Percentiles rank a stretch among this genome's conserved stretches.
Conservation (phyloP, 441 rosid genomes). For the Adansonia madagascariensis region DNA sequence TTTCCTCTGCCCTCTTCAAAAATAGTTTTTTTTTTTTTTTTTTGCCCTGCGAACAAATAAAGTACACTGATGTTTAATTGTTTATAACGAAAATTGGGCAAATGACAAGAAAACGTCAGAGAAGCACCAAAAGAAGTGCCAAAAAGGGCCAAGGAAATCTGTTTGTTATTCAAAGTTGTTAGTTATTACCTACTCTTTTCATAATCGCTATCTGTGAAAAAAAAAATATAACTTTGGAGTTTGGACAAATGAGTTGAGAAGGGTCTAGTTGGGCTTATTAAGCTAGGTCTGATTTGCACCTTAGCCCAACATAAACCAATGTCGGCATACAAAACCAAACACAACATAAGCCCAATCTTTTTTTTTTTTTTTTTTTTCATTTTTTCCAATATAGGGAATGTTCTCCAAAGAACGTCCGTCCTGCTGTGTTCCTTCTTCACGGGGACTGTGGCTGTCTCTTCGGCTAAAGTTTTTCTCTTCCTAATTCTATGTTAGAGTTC, state of each 20-base stretch:
- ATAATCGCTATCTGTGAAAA: neutral
- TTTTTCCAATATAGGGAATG: neutral
- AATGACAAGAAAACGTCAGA: no score
- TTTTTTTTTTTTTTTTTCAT: neutral
- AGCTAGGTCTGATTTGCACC: neutral
- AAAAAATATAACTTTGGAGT: neutral
- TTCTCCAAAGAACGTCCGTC: neutral
- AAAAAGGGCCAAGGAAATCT: no score
- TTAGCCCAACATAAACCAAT: neutral
- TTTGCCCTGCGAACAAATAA: no score
- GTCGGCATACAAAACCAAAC: conserved; percentile 4
- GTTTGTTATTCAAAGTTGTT: conserved; percentile 2
- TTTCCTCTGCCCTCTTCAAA: no score
- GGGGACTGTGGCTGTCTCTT: neutral
- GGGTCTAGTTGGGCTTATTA: neutral
- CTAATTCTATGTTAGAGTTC: conserved; percentile 21
- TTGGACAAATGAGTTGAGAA: neutral
- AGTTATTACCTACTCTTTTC: neutral
- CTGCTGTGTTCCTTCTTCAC: neutral
- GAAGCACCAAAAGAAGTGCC: no score
- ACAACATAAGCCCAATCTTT: neutral
- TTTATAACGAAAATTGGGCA: no score
- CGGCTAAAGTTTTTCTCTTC: neutral
- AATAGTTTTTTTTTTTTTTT: no score
- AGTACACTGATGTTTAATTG: no score